These are phyloP conservation scores for Capsicum baccatum DNA, from an alignment of 257 asterid species.

Conservation along the genomic window DNA sequence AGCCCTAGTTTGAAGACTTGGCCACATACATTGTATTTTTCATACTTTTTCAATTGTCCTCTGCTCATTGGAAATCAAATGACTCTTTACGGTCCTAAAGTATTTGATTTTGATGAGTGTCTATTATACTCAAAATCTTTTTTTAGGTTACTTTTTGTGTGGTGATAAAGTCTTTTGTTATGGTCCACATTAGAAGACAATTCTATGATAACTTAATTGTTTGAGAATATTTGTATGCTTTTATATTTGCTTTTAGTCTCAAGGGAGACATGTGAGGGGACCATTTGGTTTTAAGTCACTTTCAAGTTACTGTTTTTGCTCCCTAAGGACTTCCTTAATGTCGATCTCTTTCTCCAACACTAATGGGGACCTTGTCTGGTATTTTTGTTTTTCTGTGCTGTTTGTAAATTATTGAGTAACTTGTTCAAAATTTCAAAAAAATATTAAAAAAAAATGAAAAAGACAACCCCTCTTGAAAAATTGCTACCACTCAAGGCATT, in stretches of 20 bases:
- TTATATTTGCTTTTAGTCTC: not conserved
- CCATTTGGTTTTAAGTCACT: conserved; percentile 60
- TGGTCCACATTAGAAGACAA: conserved; percentile 29
- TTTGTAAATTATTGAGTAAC: conserved; percentile 41
- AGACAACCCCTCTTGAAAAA: conserved; percentile 41
- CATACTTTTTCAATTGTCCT: not conserved
- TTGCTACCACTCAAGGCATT: conserved; percentile 48
- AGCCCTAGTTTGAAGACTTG: not conserved
- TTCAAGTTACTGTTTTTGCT: conserved; percentile 48
- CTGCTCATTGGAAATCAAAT: conserved; percentile 23
- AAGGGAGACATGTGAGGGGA: conserved; percentile 55
- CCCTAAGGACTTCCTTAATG: conserved; percentile 46
- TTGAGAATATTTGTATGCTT: conserved; percentile 26
- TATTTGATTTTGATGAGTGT: conserved; percentile 6
- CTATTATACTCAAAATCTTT: not conserved
- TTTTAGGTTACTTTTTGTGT: not conserved
- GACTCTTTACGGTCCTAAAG: not conserved
- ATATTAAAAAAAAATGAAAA: conserved; percentile 29
- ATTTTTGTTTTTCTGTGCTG: conserved; percentile 59
- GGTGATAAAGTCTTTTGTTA: not conserved
- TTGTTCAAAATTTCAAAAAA: conserved; percentile 36
- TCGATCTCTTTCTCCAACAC: conserved; percentile 56
- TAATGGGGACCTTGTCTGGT: conserved; percentile 83
- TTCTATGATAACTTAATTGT: conserved; percentile 23
- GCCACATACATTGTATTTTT: not conserved